phyloP scores from a whole-genome alignment of 1,284 basidiomycete genomes.

The Ustilago cynodontis region DNA sequence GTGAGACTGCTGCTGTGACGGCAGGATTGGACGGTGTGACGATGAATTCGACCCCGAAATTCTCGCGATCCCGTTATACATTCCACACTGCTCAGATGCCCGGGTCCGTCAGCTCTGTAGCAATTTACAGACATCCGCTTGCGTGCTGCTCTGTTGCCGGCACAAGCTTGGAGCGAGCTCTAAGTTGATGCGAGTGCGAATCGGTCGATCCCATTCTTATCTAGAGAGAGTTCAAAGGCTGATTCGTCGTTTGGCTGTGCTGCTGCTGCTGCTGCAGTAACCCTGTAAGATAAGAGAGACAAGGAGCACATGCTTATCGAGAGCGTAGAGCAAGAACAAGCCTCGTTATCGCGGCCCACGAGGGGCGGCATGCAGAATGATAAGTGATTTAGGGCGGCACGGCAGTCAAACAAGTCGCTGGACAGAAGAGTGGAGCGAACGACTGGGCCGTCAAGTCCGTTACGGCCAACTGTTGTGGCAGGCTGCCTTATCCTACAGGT shows the following conservation, averaged over 20 bases:
- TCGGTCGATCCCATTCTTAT: conserved; percentile 5
- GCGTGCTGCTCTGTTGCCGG: conserved; percentile 4
- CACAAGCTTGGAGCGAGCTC: not conserved
- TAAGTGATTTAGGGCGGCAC: not conserved
- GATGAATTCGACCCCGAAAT: conserved; percentile 23
- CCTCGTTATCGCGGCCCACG: not conserved
- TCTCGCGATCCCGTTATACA: not conserved
- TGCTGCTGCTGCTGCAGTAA: not conserved
- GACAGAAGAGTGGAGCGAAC: conserved; percentile 1
- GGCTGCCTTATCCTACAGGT: not conserved
- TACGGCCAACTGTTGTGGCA: conserved; percentile 9
- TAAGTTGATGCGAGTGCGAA: not conserved
- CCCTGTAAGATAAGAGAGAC: not conserved
- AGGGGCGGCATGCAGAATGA: conserved; percentile 1
- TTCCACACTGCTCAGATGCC: not conserved
- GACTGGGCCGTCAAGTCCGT: conserved; percentile 30
- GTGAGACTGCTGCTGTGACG: conserved; percentile 8
- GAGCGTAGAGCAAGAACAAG: not conserved
- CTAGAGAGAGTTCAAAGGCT: too few species aligned
- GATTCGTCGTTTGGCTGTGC: too few species aligned
- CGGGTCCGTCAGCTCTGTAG: not conserved
- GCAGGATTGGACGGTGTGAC: conserved; percentile 1
- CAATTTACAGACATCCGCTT: conserved; percentile 5
- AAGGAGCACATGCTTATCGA: not conserved
- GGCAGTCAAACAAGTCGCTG: not conserved